Conservation (phyloP, 345 rosid genomes). For the Populus ilicifolia region DNA sequence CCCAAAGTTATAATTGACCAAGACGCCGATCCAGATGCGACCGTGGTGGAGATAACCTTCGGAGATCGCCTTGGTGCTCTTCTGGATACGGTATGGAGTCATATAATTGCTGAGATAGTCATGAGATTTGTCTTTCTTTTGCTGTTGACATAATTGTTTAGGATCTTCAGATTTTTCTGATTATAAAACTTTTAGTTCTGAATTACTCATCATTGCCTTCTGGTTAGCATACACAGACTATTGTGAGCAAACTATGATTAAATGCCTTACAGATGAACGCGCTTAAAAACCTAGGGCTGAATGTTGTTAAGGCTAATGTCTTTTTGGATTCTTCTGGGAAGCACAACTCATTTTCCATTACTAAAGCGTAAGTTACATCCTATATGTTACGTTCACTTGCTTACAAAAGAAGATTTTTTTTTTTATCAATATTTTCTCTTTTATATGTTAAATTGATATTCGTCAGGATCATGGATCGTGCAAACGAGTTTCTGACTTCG, state of each 20-base stretch:
- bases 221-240: not conserved
- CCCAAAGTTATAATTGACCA: slow-evolving; percentile 92
- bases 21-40: slow-evolving; percentile 89
- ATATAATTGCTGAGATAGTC: not conserved
- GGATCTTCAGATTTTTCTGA: not conserved
- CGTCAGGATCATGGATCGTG: not conserved
- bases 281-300: slow-evolving; percentile 81
- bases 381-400: not conserved
- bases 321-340: slow-evolving; percentile 90
- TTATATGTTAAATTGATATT: too few species aligned
- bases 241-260: slow-evolving; percentile 12
- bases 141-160: not conserved
- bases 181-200: not conserved
- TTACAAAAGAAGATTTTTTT: not conserved
- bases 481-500: not conserved
- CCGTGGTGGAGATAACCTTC: slow-evolving; percentile 78
- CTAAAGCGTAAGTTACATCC: slow-evolving; percentile 62
- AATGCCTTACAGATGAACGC: slow-evolving; percentile 73
- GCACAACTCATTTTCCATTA: slow-evolving; percentile 83
- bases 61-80: slow-evolving; percentile 99
- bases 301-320: slow-evolving; percentile 92
- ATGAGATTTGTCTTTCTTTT: not conserved
- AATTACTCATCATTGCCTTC: not conserved
- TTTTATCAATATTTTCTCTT: not conserved
- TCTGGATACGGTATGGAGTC: slow-evolving; percentile 66